phyloP scores from a whole-genome alignment of 805 yeast species.

The Pichia cephalocereana region DNA sequence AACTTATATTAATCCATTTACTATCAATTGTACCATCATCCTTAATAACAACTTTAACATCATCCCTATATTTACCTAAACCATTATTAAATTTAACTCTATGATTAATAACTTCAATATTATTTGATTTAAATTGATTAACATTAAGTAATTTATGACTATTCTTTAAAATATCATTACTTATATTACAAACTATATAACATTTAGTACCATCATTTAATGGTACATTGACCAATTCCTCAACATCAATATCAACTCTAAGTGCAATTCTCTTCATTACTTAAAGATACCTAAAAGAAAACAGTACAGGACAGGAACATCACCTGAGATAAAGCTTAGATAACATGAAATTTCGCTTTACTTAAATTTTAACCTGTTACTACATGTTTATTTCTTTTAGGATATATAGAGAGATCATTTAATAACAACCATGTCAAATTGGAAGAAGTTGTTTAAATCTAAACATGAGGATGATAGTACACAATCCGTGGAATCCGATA shows the following conservation, averaged over 20 bases:
- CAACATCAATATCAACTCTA: constrained; percentile 45
- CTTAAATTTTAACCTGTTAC: not conserved
- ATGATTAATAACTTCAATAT: constrained; percentile 37
- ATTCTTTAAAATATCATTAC: constrained; percentile 12
- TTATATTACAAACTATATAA: constrained; percentile 35
- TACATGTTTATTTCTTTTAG: not conserved
- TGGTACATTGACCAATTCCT: constrained; percentile 78
- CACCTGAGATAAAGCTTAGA: too few species aligned
- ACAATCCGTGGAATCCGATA: not conserved
- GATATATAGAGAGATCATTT: too few species aligned
- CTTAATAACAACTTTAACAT: constrained; percentile 30
- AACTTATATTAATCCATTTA: constrained; percentile 33
- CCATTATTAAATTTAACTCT: constrained; percentile 36
- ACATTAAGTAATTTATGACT: constrained; percentile 11
- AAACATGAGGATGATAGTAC: constrained; percentile 3
- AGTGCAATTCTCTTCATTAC: constrained; percentile 31
- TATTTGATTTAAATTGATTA: constrained; percentile 21
- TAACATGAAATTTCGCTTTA: not conserved
- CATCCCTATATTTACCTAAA: constrained; percentile 15
- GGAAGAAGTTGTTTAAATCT: constrained; percentile 24
- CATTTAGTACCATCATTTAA: constrained; percentile 58
- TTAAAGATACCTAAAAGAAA: not conserved
- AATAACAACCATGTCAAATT: constrained; percentile 19
- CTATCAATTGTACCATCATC: constrained; percentile 30
- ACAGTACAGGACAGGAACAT: not conserved